Base-by-base conservation (phyloP, 2,329 filamentous ascomycete genomes). In the Ophiostoma montium region DNA sequence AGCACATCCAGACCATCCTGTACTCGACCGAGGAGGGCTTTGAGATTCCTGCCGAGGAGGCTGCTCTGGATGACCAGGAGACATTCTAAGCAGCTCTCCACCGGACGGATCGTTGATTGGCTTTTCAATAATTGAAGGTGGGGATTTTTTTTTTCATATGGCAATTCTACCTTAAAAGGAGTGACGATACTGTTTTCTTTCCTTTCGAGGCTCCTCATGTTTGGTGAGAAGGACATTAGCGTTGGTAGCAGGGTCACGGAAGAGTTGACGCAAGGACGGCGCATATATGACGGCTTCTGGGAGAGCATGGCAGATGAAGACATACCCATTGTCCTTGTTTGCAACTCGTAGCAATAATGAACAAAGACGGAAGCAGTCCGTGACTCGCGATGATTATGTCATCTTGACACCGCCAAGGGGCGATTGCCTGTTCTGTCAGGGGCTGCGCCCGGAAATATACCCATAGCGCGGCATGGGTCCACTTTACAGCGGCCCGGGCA, bases 21-120 rank as follows among this genome's bases (percentile, higher is more conserved):
- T 98, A 98, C 75, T 95, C 88, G 54, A 98, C 92, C 54, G 92
- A 98, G 74, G 81, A 85, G 58, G 81, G 83, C 32, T 94, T 94
- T 60, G 88, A 94, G 71, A 94, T 95, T 60, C 88, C 88, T 6
- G 80, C 81, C 46, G 86, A 92, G 64, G 83, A 88, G 59, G 78
- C 67, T 16, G 52, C 18, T 1, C 66, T 78, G 51, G 82, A 81
- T 56, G 85, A 89, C 63, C 82, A 89, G 65, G 85, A 92, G 75
- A 88, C 84, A 48, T 87, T 87, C 60, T 87, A 67, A 47, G 19
- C 33, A 12, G 12, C 33, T 31, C 12, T 31, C 11, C 27, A 11
- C 15, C 2, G 6, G 10, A 31, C n/a, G n/a, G 16, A 4, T n/a
- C 13, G 6, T 6, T 19, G 11, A 10, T 32, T 4, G 10, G 33